phyloP scores from a whole-genome alignment of 371 early-diverging fungal species.

The Coemansia sp. region DNA sequence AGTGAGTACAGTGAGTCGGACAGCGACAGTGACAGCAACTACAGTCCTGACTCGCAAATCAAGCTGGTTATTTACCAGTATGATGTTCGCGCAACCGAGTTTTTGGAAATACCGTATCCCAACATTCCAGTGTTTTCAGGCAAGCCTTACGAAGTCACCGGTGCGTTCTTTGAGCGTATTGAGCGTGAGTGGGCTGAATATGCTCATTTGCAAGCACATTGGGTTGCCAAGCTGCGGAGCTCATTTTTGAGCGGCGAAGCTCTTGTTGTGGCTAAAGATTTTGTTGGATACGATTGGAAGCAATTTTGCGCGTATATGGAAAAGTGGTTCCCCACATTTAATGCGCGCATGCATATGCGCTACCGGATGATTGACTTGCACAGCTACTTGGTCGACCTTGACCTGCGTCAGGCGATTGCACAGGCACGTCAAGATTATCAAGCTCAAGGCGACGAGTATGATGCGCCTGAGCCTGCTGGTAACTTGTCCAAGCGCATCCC shows the following conservation, averaged over 20 bases:
- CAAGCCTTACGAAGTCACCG: neutral
- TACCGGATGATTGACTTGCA: constrained; percentile 1
- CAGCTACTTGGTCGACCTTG: neutral
- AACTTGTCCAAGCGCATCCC: constrained; percentile 8
- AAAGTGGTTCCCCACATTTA: neutral
- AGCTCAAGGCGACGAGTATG: neutral
- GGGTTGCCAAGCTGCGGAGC: constrained; percentile 5
- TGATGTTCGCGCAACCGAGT: neutral
- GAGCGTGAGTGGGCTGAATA: constrained; percentile 3
- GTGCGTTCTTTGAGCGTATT: neutral
- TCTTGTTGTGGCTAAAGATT: neutral
- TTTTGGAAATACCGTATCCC: neutral
- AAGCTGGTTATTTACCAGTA: neutral
- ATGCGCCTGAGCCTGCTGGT: constrained; percentile 5
- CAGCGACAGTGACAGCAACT: neutral
- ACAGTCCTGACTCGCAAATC: neutral
- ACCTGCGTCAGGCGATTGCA: neutral
- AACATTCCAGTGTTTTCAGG: constrained; percentile 2
- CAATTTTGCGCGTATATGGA: neutral
- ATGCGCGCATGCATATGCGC: constrained; percentile 3
- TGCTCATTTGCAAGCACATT: neutral
- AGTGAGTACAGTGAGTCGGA: neutral
- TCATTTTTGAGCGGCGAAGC: neutral
- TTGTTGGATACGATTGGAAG: constrained; percentile 1
- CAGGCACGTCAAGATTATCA: neutral